Evolutionary conservation across 148 eudicot species (phyloP), one percentile per base, ranked within the genome.

Genomic region (Diospyros lotus): DNA sequence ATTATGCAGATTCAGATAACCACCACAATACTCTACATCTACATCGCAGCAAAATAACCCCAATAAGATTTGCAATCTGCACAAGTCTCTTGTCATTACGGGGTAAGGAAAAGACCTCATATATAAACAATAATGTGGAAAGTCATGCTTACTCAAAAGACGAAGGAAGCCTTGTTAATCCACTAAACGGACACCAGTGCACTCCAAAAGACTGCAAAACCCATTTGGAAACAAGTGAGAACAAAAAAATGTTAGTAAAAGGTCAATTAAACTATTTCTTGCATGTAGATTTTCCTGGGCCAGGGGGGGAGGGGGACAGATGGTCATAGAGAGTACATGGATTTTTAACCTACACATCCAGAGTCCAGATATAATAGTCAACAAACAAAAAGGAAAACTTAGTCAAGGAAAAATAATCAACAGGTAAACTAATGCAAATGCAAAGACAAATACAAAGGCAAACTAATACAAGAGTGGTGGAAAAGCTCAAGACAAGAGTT

Each of bases 131-230:
- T 1, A 63, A 6, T 3, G 50, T 12, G 61, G 2, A 13, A 78
- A 64, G 61, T 61, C 65, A 77, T 76, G 77, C 98, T 95, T 92
- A 95, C 98, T 90, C 98, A 66, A 86, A 90, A 72, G 97, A 78
- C 15, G 97, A 84, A 15, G 92, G 87, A 62, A 89, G 72, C 65
- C 89, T 92, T 14, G 95, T 80, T 75, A 94, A 86, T 56, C 90
- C 89, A 50, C 87, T 79, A 73, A 87, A 79, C 6, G 98, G 97
- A 79, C 98, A 95, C 98, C 98, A 95, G 52, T 90, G 97, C 77
- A 91, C 86, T 80, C 98, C 98, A 79, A 95, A 76, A 64, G 97
- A 85, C 98, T 95, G 96, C 94, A 80, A 75, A 80, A 76, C 45
- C 13, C 64, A 56, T 56, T 58, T 42, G 43, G n/a, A 39, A 48